Evolutionary conservation across 1,139 yeast species (phyloP), one percentile per base, ranked within the genome.

Genomic region (Entelexis sorbosivorans): DNA sequence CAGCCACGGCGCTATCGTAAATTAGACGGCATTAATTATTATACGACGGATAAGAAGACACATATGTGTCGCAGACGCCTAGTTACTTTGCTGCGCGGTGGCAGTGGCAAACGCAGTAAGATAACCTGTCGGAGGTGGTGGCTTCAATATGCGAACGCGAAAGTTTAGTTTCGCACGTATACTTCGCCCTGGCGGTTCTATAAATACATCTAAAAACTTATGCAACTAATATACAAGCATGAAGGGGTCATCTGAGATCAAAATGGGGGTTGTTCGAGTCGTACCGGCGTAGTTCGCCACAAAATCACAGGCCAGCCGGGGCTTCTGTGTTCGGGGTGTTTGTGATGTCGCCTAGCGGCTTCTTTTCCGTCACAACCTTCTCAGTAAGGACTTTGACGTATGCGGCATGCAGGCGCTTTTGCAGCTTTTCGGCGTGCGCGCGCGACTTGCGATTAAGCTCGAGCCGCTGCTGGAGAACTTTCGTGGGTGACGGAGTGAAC

Each of bases 381-480:
- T 43, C 51, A 28, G 45, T 47, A 10, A 44, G 43, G 17, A 54
- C 48, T 16, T 46, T 47, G 5, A 34, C 46, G 31, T 54, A 54
- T 3, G 57, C 57, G 16, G 46, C 57, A 13, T 50, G 57, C 14
- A 54, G 50, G 17, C 52, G 35, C 32, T 47, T 56, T 19, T 53
- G 57, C 3, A 54, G 56, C 47, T 54, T 55, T 11, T 44, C 44
- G 1, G 57, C 57, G 28, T 54, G 51, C 13, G 32, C 24, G 24
- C 54, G 52, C 33, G 57, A 48, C 19, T 20, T 31, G 14, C 57
- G 48, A 26, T 48, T 51, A 14, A 44, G 35, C 47, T 54, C 48
- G 20, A 56, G 38, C 28, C 50, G 44, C 38, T 47, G 34, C 11
- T 47, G 47, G 24, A 54, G 38, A 13, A 46, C 26, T 17, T 45